phyloP scores from a whole-genome alignment of 2,329 filamentous ascomycete genomes.

The Fusarium multiceps region DNA sequence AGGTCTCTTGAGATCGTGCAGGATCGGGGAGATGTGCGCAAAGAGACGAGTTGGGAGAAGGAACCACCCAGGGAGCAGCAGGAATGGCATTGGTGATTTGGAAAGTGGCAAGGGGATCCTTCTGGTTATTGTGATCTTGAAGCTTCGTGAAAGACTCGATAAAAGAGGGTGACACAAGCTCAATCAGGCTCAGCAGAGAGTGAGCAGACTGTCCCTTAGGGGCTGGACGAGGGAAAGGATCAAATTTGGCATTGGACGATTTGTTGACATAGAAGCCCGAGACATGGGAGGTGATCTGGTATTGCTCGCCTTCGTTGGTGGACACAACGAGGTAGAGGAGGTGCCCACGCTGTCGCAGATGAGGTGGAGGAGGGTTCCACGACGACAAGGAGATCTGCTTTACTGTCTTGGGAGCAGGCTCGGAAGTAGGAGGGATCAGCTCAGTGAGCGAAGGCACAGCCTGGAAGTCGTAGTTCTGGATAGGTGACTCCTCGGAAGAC shows the following conservation, averaged over 20 bases:
- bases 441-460: constrained; percentile 74
- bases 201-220: constrained; percentile 85
- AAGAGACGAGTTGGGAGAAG: constrained; percentile 71
- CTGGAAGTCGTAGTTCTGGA: constrained; percentile 82
- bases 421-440: constrained; percentile 75
- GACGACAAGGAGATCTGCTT: constrained; percentile 89
- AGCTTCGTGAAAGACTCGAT: constrained; percentile 78
- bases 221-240: constrained; percentile 81
- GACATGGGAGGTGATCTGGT: constrained; percentile 91
- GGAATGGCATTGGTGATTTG: constrained; percentile 96
- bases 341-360: constrained; percentile 91
- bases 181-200: constrained; percentile 84
- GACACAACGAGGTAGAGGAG: constrained; percentile 89
- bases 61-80: constrained; percentile 90
- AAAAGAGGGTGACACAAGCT: constrained; percentile 86
- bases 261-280: constrained; percentile 98
- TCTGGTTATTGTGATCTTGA: constrained; percentile 84
- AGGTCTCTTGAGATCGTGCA: constrained; percentile 91
- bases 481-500: constrained; percentile 51
- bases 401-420: constrained; percentile 85
- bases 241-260: constrained; percentile 94
- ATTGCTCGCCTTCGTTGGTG: constrained; percentile 94
- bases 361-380: constrained; percentile 96
- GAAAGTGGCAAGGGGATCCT: constrained; percentile 91
- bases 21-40: constrained; percentile 83